Conservation (phyloP, 306 rosid genomes). For the Sicyos baderoa region DNA sequence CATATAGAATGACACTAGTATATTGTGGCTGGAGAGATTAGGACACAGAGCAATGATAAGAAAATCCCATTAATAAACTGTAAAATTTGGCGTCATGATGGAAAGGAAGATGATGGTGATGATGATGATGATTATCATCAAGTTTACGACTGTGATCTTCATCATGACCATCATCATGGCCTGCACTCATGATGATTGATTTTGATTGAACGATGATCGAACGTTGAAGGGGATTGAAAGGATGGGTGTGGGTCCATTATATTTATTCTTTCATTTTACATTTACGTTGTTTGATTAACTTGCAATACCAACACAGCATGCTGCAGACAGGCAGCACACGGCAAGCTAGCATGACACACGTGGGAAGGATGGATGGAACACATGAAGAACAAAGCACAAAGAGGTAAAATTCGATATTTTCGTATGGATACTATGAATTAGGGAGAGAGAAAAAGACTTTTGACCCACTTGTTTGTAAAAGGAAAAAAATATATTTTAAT, state of each 20-base stretch:
- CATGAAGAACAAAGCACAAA: neutral
- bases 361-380: neutral
- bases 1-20: neutral
- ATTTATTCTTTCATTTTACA: neutral
- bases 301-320: neutral
- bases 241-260: conserved; percentile 13
- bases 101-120: neutral
- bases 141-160: conserved; percentile 1
- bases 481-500: neutral
- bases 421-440: neutral
- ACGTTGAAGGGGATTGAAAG: conserved; percentile 5
- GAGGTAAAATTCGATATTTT: neutral
- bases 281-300: conserved; percentile 4
- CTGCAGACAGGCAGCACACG: neutral
- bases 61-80: conserved; percentile 4
- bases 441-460: conserved; percentile 1
- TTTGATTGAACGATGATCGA: conserved; percentile 12
- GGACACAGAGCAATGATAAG: conserved; percentile 14
- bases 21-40: conserved; percentile 12
- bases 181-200: conserved; percentile 9
- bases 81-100: conserved; percentile 9
- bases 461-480: neutral
- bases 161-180: conserved; percentile 18
- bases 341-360: conserved; percentile 1
- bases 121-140: neutral